A percentile compares a stretch with the other conserved stretches of the same genome.
phyloP scores from a whole-genome alignment of 352 stramenopile species.

The Achlya hypogyna region DNA sequence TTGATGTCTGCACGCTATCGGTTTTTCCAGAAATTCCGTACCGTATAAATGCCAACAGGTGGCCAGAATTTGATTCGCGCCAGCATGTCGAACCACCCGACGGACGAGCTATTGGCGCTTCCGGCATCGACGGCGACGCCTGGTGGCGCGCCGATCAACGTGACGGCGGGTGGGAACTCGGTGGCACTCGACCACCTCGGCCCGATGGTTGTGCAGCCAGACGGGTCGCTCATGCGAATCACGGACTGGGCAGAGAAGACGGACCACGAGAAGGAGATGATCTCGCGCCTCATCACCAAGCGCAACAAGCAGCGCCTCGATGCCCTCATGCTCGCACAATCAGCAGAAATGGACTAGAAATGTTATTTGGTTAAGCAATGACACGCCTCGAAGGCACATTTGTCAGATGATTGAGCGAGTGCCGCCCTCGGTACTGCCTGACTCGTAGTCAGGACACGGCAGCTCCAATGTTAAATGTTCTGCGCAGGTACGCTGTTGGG shows the following conservation, averaged over 20 bases:
- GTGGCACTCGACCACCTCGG: constrained; percentile 12
- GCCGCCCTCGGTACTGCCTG: too few relatives aligned
- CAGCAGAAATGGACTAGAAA: constrained; percentile 14
- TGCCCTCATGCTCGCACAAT: neutral
- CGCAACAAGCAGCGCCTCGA: constrained; percentile 15
- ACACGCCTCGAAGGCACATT: too few relatives aligned
- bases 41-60: too few relatives aligned
- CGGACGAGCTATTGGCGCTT: neutral
- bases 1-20: too few relatives aligned
- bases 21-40: too few relatives aligned
- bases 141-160: neutral
- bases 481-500: too few relatives aligned
- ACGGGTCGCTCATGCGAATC: constrained; percentile 18
- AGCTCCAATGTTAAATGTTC: too few relatives aligned
- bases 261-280: constrained; percentile 12
- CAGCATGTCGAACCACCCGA: constrained; percentile 3
- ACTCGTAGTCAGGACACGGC: too few relatives aligned
- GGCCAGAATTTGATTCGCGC: too few relatives aligned
- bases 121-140: neutral
- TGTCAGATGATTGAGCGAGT: too few relatives aligned
- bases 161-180: neutral
- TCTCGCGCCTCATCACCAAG: constrained; percentile 14
- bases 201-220: constrained; percentile 10
- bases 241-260: constrained; percentile 14
- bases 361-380: too few relatives aligned